These are phyloP conservation scores for Yamadazyma dushanensis DNA, from an alignment of 1,139 yeast species.

Conservation along the genomic window DNA sequence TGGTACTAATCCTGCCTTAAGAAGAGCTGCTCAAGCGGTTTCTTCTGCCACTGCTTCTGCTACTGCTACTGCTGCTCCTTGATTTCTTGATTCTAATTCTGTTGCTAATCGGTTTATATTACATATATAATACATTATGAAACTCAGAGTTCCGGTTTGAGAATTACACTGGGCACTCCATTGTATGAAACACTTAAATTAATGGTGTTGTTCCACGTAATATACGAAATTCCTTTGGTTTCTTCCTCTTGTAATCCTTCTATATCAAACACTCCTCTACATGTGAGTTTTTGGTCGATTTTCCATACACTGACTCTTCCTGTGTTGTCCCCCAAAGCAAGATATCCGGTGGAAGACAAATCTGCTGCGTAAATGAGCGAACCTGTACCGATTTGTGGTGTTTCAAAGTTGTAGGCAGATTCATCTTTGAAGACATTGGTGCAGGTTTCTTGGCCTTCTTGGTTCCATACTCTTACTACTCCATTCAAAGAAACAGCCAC, in stretches of 20 bases:
- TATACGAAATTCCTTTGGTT: slow-evolving; percentile 38
- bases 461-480: slow-evolving; percentile 67
- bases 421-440: slow-evolving; percentile 12
- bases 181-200: slow-evolving; percentile 41
- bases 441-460: slow-evolving; percentile 20
- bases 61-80: too few species aligned
- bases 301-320: slow-evolving; percentile 62
- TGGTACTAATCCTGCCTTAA: slow-evolving; percentile 28
- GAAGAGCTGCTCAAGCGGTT: slow-evolving; percentile 18
- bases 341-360: slow-evolving; percentile 48
- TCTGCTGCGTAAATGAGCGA: slow-evolving; percentile 47
- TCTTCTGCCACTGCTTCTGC: slow-evolving; percentile 18
- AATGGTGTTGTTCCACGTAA: slow-evolving; percentile 44
- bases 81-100: too few species aligned
- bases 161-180: slow-evolving; percentile 28
- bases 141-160: slow-evolving; percentile 1
- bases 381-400: slow-evolving; percentile 9
- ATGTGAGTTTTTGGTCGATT: slow-evolving; percentile 10
- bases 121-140: slow-evolving; percentile 1
- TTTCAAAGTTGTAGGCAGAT: slow-evolving; percentile 6
- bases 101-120: neutral
- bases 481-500: slow-evolving; percentile 66
- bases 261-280: slow-evolving; percentile 7
- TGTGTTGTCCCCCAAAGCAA: slow-evolving; percentile 65
- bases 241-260: slow-evolving; percentile 8